A percentile compares a stretch with the other conserved stretches of the same genome.
Conservation (phyloP, 2,329 filamentous ascomycete species). For the Venturia nashicola region DNA sequence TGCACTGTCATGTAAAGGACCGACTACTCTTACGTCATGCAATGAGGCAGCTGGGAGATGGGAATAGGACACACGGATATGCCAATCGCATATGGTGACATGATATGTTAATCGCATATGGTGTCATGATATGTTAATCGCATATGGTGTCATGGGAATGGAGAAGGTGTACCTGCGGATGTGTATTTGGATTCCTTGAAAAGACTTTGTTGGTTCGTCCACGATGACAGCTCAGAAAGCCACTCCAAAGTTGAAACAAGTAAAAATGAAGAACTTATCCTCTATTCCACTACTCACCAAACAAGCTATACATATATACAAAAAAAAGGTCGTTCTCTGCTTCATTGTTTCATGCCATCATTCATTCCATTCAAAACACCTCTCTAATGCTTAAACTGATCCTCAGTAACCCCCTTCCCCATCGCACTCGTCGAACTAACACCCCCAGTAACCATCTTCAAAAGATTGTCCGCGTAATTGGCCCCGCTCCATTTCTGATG, state of each 20-base stretch:
- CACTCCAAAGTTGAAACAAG: too few species aligned
- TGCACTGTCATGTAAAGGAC: constrained; percentile 6
- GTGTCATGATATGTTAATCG: neutral
- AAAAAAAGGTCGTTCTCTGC: too few species aligned
- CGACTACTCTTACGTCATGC: too few species aligned
- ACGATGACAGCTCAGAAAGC: neutral
- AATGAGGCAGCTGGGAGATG: neutral
- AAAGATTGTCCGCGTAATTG: constrained; percentile 83
- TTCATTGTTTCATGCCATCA: neutral
- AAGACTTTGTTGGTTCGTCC: neutral
- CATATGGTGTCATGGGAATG: neutral
- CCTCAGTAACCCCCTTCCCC: constrained; percentile 95
- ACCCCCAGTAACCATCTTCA: constrained; percentile 95
- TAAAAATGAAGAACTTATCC: too few species aligned
- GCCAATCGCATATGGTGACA: neutral
- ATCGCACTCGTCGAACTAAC: constrained; percentile 88
- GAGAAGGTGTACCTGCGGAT: neutral
- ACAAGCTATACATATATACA: too few species aligned
- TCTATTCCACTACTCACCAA: too few species aligned
- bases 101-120: neutral
- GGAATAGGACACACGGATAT: neutral
- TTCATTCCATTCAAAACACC: neutral
- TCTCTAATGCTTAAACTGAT: constrained; percentile 61
- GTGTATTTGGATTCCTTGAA: neutral
- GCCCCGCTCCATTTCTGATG: constrained; percentile 99